Evolutionary conservation across 2,329 filamentous ascomycete species (phyloP).

Genomic region (Fusarium sororula): DNA sequence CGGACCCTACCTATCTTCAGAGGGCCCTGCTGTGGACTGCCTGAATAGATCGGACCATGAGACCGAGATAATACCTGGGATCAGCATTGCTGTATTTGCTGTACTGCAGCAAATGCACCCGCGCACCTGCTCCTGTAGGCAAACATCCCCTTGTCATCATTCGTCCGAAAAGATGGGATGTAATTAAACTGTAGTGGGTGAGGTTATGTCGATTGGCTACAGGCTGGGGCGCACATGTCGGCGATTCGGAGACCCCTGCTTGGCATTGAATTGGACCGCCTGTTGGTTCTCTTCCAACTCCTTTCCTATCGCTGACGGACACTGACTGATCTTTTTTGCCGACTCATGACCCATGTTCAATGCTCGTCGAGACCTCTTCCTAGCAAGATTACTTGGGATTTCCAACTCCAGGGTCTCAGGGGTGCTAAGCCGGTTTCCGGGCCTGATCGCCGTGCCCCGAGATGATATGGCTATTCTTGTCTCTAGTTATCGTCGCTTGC

Average conservation of each 20-base stretch:
- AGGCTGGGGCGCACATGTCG: conserved; percentile 10
- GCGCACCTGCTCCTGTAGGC: not conserved
- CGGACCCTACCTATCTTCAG: not conserved
- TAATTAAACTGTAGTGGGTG: conserved; percentile 40
- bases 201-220: conserved; percentile 34
- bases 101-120: not conserved
- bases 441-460: conserved; percentile 27
- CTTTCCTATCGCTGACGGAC: conserved; percentile 6
- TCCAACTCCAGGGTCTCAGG: conserved; percentile 19
- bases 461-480: conserved; percentile 15
- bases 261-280: conserved; percentile 11
- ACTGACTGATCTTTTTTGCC: conserved; percentile 14
- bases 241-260: conserved; percentile 29
- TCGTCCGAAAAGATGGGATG: conserved; percentile 20
- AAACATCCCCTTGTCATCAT: conserved; percentile 9
- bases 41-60: conserved; percentile 28
- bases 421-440: conserved; percentile 13
- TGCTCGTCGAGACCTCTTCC: conserved; percentile 13
- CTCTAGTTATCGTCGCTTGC: conserved; percentile 5
- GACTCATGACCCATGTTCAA: conserved; percentile 22
- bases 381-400: conserved; percentile 25
- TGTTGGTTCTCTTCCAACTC: conserved; percentile 4
- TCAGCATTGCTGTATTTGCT: not conserved
- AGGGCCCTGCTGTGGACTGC: not conserved
- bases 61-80: conserved; percentile 10